phyloP scores from a whole-genome alignment of 2,329 filamentous ascomycete genomes.

The Chaetomiaceae sp. region DNA sequence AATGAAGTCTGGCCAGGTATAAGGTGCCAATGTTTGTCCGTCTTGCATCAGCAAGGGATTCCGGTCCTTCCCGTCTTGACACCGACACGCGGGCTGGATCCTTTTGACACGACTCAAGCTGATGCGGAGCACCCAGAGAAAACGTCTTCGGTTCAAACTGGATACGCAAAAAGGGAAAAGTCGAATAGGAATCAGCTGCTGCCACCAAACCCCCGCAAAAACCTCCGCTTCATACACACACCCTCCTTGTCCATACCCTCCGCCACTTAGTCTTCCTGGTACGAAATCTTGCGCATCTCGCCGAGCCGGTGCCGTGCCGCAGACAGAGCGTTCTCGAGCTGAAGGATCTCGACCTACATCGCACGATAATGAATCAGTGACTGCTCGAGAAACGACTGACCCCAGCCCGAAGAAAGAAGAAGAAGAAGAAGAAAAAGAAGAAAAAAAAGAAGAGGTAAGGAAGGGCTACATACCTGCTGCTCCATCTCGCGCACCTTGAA shows the following conservation, averaged over 20 bases:
- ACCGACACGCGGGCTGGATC: background rate
- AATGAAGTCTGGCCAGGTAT: background rate
- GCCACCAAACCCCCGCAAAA: background rate
- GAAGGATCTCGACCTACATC: slow-evolving; percentile 85
- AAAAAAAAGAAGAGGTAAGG: slow-evolving; percentile 24
- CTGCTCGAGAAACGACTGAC: background rate
- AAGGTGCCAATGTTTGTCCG: slow-evolving; percentile 3
- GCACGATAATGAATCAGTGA: slow-evolving; percentile 22
- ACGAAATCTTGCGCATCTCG: slow-evolving; percentile 97
- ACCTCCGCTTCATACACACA: background rate
- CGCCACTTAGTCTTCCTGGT: slow-evolving; percentile 63
- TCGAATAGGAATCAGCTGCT: background rate
- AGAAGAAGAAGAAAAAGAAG: background rate
- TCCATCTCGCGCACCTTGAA: slow-evolving; percentile 99
- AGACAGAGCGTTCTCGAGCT: slow-evolving; percentile 82
- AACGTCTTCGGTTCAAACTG: slow-evolving; percentile 7
- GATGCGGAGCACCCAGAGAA: background rate
- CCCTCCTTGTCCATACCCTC: background rate
- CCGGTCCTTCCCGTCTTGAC: background rate
- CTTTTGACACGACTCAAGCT: background rate
- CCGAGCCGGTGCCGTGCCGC: slow-evolving; percentile 78
- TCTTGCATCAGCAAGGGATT: background rate
- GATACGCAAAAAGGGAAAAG: slow-evolving; percentile 1
- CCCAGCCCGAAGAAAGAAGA: background rate
- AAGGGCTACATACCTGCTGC: slow-evolving; percentile 71